These are phyloP conservation scores for Colletotrichum somersetense DNA, from an alignment of 2,329 filamentous ascomycete species.

Conservation along the genomic window DNA sequence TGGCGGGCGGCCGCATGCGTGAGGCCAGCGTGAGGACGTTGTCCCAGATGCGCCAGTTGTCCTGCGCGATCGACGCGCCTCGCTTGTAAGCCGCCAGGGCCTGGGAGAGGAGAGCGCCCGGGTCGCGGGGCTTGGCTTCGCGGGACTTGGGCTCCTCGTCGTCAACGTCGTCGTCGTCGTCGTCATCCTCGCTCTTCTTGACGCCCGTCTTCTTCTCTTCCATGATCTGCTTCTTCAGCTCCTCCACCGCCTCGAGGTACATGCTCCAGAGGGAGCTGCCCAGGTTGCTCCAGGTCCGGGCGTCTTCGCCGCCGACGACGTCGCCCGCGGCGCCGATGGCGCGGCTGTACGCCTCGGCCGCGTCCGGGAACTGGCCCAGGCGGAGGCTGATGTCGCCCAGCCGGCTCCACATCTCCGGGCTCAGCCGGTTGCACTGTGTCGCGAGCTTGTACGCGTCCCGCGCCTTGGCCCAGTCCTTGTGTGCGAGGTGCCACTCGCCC, in stretches of 20 bases:
- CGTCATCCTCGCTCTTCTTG: constrained; percentile 42
- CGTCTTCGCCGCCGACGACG: constrained; percentile 84
- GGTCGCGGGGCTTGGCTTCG: constrained; percentile 55
- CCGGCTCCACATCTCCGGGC: constrained; percentile 88
- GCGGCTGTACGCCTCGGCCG: constrained; percentile 85
- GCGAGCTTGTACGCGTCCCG: constrained; percentile 83
- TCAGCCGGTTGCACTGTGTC: constrained; percentile 82
- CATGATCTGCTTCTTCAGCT: constrained; percentile 46
- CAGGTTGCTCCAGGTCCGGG: constrained; percentile 94
- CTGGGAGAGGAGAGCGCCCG: constrained; percentile 75
- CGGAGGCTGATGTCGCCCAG: constrained; percentile 90
- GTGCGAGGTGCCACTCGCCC: constrained; percentile 79
- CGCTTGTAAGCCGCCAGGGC: constrained; percentile 88
- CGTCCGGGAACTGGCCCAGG: constrained; percentile 80
- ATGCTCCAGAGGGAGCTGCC: constrained; percentile 84
- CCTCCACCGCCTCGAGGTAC: constrained; percentile 66
- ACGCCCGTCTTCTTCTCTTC: constrained; percentile 27
- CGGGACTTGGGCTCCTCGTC: constrained; percentile 13
- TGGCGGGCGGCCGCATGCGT: constrained; percentile 80
- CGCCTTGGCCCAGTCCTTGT: constrained; percentile 76
- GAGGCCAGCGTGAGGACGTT: constrained; percentile 92
- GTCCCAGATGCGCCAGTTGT: constrained; percentile 95
- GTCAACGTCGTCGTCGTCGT: constrained; percentile 43
- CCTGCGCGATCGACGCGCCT: constrained; percentile 84
- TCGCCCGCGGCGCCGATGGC: constrained; percentile 75